Evolutionary conservation across 140 eudicot species (phyloP).

Genomic region (Flaveria floridana): DNA sequence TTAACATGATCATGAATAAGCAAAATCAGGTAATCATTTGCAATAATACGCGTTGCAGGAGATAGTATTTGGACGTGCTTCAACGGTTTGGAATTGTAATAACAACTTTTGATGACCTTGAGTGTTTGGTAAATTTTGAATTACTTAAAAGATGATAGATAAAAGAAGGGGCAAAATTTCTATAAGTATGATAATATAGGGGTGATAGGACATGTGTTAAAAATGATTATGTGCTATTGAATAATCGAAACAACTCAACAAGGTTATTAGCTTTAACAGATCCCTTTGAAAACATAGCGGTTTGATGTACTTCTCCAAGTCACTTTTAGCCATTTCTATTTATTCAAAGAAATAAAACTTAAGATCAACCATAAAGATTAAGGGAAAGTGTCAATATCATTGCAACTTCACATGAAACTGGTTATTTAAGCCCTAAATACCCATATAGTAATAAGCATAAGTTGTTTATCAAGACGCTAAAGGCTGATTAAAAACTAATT

Average conservation of each 20-base stretch:
- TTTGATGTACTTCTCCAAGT: not conserved
- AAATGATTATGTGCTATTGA: not conserved
- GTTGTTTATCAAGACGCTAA: too few relatives aligned
- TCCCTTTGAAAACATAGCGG: not conserved
- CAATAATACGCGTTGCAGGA: not conserved
- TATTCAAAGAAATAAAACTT: not conserved
- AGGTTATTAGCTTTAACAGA: slow-evolving; percentile 7
- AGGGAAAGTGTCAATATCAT: not conserved
- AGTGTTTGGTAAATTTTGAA: too few relatives aligned
- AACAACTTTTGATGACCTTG: not conserved
- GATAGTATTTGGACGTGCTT: too few relatives aligned
- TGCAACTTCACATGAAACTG: not conserved
- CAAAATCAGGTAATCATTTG: not conserved
- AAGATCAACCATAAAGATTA: not conserved
- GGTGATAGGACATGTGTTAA: not conserved
- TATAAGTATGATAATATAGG: not conserved
- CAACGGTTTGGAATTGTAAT: not conserved
- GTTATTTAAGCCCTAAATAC: not conserved
- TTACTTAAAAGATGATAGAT: not conserved
- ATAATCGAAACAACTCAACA: not conserved
- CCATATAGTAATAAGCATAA: not conserved
- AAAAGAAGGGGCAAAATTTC: not conserved
- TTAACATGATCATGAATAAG: not conserved
- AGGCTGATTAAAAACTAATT: not conserved
- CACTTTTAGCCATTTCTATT: not conserved